These are phyloP conservation scores for Syzygium malaccense DNA, from an alignment of 441 rosid genomes.

Conservation along the genomic window DNA sequence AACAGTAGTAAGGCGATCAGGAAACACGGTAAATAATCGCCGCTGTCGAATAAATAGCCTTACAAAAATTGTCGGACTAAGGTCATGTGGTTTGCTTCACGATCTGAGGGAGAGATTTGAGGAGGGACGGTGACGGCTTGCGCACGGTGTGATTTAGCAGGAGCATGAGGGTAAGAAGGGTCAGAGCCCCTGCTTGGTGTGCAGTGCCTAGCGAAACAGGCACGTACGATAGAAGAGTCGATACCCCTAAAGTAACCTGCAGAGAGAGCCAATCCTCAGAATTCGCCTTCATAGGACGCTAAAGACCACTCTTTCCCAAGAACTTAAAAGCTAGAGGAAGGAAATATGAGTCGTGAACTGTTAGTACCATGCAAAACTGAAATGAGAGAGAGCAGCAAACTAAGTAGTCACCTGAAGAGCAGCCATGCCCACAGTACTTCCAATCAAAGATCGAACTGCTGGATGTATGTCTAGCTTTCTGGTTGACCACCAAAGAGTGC, in stretches of 20 bases:
- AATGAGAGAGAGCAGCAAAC: not conserved
- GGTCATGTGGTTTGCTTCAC: slow-evolving; percentile 25
- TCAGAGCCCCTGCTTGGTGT: slow-evolving; percentile 86
- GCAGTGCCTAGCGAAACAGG: slow-evolving; percentile 84
- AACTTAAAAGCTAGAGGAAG: not conserved
- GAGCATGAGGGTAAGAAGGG: slow-evolving; percentile 66
- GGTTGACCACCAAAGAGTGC: slow-evolving; percentile 57
- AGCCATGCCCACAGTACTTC: slow-evolving; percentile 76
- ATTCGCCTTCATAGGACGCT: not conserved
- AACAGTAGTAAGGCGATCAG: not conserved
- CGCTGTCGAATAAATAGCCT: not conserved
- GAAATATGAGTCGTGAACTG: not conserved
- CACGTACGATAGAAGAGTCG: slow-evolving; percentile 86
- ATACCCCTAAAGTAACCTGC: slow-evolving; percentile 80
- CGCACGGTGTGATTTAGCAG: slow-evolving; percentile 77
- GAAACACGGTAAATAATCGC: not conserved
- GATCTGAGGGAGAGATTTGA: slow-evolving; percentile 72
- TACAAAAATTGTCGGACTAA: not conserved
- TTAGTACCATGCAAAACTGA: not conserved
- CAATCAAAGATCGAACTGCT: slow-evolving; percentile 64
- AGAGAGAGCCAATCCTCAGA: not conserved
- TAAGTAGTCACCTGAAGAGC: slow-evolving; percentile 54
- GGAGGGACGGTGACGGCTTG: slow-evolving; percentile 62
- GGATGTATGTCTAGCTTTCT: slow-evolving; percentile 86
- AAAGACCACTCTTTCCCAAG: not conserved